Evolutionary conservation across 495 filamentous ascomycete genomes (phyloP).

Genomic region (Xylaria flabelliformis): DNA sequence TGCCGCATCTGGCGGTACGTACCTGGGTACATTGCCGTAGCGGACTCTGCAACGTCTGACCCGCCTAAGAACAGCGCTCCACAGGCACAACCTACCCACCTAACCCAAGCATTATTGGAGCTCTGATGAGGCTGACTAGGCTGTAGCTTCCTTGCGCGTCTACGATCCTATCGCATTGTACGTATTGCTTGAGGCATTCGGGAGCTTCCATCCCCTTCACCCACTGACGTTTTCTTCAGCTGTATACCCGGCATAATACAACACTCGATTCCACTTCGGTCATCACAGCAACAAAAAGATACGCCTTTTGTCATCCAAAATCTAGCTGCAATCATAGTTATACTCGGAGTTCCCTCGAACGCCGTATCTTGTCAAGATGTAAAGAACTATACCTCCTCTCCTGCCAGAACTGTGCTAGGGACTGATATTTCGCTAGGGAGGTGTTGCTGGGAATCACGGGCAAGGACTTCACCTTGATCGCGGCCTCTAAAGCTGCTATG

Average conservation of each 20-base stretch:
- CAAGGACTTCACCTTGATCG: slow-evolving; percentile 98
- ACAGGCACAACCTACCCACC: background rate
- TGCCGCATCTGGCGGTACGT: background rate
- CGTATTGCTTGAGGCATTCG: slow-evolving; percentile 23
- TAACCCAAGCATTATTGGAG: slow-evolving; percentile 14
- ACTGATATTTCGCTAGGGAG: slow-evolving; percentile 68
- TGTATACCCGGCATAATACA: background rate
- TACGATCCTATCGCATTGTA: slow-evolving; percentile 23
- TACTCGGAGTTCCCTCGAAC: background rate
- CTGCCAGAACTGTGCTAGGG: background rate
- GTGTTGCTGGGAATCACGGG: slow-evolving; percentile 97
- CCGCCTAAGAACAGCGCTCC: background rate
- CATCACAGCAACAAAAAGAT: background rate
- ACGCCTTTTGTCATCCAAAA: slow-evolving; percentile 5
- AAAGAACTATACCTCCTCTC: slow-evolving; percentile 22
- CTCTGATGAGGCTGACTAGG: slow-evolving; percentile 37
- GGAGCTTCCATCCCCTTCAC: slow-evolving; percentile 25
- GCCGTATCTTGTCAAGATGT: slow-evolving; percentile 42
- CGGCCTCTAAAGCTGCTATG: slow-evolving; percentile 97
- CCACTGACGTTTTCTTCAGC: background rate
- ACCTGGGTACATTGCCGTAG: background rate
- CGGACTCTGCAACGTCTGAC: background rate
- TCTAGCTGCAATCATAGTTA: background rate
- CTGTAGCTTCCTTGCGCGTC: slow-evolving; percentile 50
- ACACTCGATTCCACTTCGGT: background rate